Base-by-base conservation (phyloP, 2,329 filamentous ascomycete species). In the Neofusicoccum cordaticola region DNA sequence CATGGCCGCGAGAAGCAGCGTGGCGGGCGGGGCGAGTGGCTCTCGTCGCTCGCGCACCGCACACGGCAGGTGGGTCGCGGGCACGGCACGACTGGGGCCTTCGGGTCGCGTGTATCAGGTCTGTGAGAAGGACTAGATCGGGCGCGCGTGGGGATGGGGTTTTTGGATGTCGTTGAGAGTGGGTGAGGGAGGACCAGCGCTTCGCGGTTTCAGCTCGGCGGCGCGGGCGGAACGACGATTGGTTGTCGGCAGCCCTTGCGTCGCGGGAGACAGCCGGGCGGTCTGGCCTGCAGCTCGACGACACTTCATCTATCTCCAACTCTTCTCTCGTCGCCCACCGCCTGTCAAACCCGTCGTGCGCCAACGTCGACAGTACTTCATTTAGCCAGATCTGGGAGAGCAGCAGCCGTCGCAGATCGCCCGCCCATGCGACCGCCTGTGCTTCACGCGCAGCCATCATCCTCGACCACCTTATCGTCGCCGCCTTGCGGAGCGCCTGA, bases 151-250 rank as follows among this genome's bases (percentile, higher is more conserved):
- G 48, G 41, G 19, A 47, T 63, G 61, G 61, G 34, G 22, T n/a
- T 63, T 27, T 17, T 47, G 37, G 39, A 63, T 48, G 61, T 37
- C 50, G 61, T 44, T 39, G 61, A 45, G 27, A 53, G 50, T 31
- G 41, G 50, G 39, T 44, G 41, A 60, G 56, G 41, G 56, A 60
- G 27, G 27, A 37, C 35, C 61, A 63, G 61, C 61, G 50, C 61
- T 44, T 63, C 61, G 48, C 19, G 39, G 61, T 63, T 63, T 63
- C 61, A 63, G 50, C 27, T 9, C 22, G 48, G 48, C 34, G 34
- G 41, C 50, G 48, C 31, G 48, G 44, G 15, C 31, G 53, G 17
- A 13, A 34, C 13, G 9, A 27, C 50, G 61, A 63, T 63, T 63
- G 61, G 61, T 48, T 37, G 35, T 35, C 37, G 39, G 12, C 12